phyloP scores from a whole-genome alignment of 129 eudicot species.

The Logfia minima region DNA sequence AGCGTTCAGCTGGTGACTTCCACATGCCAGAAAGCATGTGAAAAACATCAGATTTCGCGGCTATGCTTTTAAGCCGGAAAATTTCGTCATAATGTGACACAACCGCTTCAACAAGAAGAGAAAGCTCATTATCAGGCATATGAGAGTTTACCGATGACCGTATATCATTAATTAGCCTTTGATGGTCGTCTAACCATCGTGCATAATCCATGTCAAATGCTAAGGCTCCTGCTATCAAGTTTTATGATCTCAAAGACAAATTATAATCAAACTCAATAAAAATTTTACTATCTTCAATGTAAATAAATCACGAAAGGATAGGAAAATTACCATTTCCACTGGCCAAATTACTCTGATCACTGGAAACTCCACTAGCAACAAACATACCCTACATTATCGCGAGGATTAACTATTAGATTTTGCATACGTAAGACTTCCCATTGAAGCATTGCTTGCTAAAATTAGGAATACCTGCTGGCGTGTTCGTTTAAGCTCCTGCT shows the following conservation, averaged over 20 bases:
- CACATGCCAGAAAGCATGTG: constrained; percentile 99
- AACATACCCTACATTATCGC: constrained; percentile 47
- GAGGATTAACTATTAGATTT: not conserved
- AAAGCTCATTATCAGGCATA: constrained; percentile 60
- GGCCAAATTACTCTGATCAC: constrained; percentile 46
- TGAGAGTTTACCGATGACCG: constrained; percentile 71
- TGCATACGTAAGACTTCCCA: not conserved
- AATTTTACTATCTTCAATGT: not conserved
- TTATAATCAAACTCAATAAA: not conserved
- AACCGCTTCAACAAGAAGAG: constrained; percentile 73
- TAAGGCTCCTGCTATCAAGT: constrained; percentile 57
- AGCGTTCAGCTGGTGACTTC: constrained; percentile 97
- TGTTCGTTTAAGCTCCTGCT: constrained; percentile 78
- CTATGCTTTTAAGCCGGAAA: constrained; percentile 69
- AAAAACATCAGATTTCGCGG: constrained; percentile 76
- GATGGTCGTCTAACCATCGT: constrained; percentile 91
- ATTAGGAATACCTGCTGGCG: constrained; percentile 66
- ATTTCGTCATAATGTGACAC: constrained; percentile 85
- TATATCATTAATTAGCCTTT: constrained; percentile 71
- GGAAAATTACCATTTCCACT: constrained; percentile 49
- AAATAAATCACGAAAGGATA: not conserved
- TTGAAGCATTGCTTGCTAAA: not conserved
- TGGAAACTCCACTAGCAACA: constrained; percentile 47
- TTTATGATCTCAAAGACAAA: not conserved
- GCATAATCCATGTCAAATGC: constrained; percentile 87